phyloP scores from a whole-genome alignment of 1,284 basidiomycete species.

The Pyrrhoderma lamaoense region DNA sequence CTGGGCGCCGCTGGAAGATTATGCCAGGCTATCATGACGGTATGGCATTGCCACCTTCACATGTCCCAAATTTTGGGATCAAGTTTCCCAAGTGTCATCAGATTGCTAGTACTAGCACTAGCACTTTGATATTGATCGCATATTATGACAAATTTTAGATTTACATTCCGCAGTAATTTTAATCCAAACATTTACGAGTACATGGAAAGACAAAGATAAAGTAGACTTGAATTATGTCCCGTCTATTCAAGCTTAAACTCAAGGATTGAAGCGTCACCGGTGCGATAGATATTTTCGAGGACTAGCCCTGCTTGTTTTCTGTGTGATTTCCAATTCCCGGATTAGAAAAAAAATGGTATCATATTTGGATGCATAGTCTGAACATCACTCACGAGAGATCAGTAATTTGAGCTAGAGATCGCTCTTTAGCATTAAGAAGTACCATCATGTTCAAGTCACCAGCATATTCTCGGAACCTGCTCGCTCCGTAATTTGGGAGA shows the following conservation, averaged over 20 bases:
- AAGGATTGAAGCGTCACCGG: neutral
- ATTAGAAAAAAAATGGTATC: too few relatives aligned
- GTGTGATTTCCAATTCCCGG: too few relatives aligned
- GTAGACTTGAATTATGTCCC: neutral
- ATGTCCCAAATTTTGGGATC: too few relatives aligned
- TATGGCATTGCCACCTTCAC: too few relatives aligned
- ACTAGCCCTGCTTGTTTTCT: neutral
- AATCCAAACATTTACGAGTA: too few relatives aligned
- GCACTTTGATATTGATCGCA: too few relatives aligned
- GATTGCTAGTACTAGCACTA: too few relatives aligned
- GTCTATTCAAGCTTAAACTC: slow-evolving; percentile 1
- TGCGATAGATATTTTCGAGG: neutral
- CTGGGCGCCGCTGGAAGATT: too few relatives aligned
- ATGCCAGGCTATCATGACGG: too few relatives aligned
- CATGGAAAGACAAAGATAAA: neutral
- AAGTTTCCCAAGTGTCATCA: too few relatives aligned
- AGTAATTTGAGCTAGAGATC: slow-evolving; percentile 23
- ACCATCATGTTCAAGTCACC: slow-evolving; percentile 31
- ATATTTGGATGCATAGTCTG: too few relatives aligned
- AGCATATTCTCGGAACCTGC: slow-evolving; percentile 28
- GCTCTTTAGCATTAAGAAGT: slow-evolving; percentile 28
- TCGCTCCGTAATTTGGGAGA: slow-evolving; percentile 32
- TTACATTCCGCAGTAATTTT: neutral
- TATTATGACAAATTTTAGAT: too few relatives aligned
- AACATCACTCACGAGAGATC: slow-evolving; percentile 15